These are phyloP conservation scores for Epithele typhae DNA, from an alignment of 768 basidiomycete species.

Conservation along the genomic window DNA sequence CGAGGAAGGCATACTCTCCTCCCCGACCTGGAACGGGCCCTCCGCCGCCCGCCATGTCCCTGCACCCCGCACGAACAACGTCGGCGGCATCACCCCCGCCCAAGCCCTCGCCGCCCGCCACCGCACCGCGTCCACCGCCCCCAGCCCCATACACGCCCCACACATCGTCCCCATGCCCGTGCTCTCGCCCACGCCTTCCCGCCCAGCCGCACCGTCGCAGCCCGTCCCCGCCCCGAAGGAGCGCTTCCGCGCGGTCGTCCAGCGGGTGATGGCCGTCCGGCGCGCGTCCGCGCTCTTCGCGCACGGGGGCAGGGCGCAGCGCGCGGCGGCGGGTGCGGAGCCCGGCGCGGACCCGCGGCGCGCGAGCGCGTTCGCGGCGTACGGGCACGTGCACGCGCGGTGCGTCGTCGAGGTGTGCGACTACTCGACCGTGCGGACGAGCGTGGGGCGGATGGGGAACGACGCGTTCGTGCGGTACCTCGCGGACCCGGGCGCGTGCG, in stretches of 20 bases:
- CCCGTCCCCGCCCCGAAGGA: conserved; percentile 37
- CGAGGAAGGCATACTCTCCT: conserved; percentile 35
- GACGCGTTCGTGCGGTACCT: conserved; percentile 54
- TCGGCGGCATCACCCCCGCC: conserved; percentile 1
- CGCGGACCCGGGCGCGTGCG: conserved; percentile 38
- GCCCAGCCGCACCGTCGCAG: no score
- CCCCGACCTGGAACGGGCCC: conserved; percentile 9
- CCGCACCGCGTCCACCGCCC: no score
- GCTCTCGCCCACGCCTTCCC: not conserved
- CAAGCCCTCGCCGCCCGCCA: not conserved
- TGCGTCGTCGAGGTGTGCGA: conserved; percentile 67
- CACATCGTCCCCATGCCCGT: no score
- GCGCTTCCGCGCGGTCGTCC: conserved; percentile 49
- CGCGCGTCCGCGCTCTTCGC: conserved; percentile 41
- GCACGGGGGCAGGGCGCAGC: no score
- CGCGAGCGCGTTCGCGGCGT: conserved; percentile 48
- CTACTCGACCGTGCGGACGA: conserved; percentile 55
- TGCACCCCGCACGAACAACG: not conserved
- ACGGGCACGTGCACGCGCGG: conserved; percentile 52
- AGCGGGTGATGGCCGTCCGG: conserved; percentile 60
- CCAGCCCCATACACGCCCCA: no score
- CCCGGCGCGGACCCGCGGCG: conserved; percentile 69
- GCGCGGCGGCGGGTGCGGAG: conserved; percentile 68
- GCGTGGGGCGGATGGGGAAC: conserved; percentile 54
- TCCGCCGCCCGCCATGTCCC: no score